Evolutionary conservation across 495 filamentous ascomycete genomes (phyloP).

Genomic region (Choiromyces venosus): DNA sequence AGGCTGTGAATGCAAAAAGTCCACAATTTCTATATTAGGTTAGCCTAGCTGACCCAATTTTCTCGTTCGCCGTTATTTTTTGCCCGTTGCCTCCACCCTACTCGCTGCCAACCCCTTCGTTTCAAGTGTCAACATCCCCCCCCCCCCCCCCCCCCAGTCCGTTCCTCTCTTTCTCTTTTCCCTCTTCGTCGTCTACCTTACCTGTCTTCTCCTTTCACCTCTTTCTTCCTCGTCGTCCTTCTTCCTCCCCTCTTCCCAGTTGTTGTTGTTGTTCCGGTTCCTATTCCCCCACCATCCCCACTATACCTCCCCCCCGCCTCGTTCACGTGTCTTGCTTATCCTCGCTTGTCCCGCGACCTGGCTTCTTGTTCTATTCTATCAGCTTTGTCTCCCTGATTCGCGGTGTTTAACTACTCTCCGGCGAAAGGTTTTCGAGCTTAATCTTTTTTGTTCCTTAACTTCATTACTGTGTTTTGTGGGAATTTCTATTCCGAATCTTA

Average conservation of each 20-base stretch:
- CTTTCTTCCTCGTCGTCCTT: constrained; percentile 15
- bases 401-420: constrained; percentile 38
- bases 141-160: constrained; percentile 8
- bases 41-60: background rate
- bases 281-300: background rate
- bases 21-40: background rate
- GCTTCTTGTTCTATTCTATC: background rate
- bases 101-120: constrained; percentile 20
- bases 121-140: constrained; percentile 5
- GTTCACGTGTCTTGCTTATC: background rate
- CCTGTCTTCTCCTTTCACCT: constrained; percentile 7
- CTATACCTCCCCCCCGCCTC: background rate
- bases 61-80: constrained; percentile 2
- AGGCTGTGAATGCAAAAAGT: background rate
- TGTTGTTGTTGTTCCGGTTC: constrained; percentile 23
- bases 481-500: constrained; percentile 6
- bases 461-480: constrained; percentile 1
- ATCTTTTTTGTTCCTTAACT: constrained; percentile 18
- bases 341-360: background rate
- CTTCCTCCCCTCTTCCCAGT: constrained; percentile 25
- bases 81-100: background rate
- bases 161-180: constrained; percentile 24
- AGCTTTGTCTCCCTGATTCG: background rate
- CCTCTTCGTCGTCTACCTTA: constrained; percentile 11
- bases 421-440: constrained; percentile 31